Evolutionary conservation across 257 asterid species (phyloP), one percentile per base, ranked within the genome.

Genomic region (Solanum chmielewskii): DNA sequence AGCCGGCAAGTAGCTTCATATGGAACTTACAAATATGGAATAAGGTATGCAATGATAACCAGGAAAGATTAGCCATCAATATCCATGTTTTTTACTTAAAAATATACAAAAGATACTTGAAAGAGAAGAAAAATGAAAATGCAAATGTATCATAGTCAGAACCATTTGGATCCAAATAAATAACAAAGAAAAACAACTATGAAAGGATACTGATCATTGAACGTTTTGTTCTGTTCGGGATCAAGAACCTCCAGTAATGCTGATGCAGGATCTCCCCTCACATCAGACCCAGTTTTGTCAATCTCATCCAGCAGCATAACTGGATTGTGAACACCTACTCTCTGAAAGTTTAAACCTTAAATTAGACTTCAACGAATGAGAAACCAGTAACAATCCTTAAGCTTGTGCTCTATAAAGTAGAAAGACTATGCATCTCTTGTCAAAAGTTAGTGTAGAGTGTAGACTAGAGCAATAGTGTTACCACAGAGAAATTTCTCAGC

Each of bases 261-360:
- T 3, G 99, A 95, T 91, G 99, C 99, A 85, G 99, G 98, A 93
- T 97, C 98, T 85, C 99, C 99, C 83, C 98, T 93, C 86, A 96
- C 99, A 91, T 97, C 98, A 89, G 98, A 97, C 83, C 99, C 99
- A 45, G 99, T 96, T 90, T 96, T 97, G 92, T 97, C 99, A 90
- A 97, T 93, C 96, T 97, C 99, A 91, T 96, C 99, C 88, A 97
- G 96, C 89, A 97, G 94, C 99, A 97, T 93, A 90, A 97, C 99
- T 27, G 99, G 99, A 90, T 96, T 96, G 94, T 94, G 92, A 83
- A 97, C 99, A 86, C 94, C 99, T 85, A 95, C 99, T 91, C 93
- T 93, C 99, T 97, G 64, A 42, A 89, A 90, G 84, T 70, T 18
- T 49, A 74, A 81, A 49, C 68, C 85, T 49, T 49, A 49, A 47